Conservation (phyloP, 2,329 filamentous ascomycete species). For the Diaporthe sp. region DNA sequence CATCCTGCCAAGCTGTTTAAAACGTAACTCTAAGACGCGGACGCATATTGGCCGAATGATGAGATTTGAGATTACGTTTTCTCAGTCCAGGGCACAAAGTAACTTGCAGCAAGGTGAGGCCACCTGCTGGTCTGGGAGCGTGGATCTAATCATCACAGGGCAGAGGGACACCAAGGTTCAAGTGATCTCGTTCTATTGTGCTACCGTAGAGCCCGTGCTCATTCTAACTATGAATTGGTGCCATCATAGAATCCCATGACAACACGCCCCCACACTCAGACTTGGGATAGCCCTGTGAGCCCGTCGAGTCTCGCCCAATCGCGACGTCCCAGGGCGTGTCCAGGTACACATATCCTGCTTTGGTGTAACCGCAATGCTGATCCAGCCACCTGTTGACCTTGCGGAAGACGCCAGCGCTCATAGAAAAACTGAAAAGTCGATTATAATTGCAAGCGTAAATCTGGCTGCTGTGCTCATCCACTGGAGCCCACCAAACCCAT, state of each 20-base stretch:
- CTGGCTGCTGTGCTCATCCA: background rate
- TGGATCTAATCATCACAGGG: background rate
- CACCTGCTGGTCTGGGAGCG: background rate
- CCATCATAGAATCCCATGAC: background rate
- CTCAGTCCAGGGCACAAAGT: background rate
- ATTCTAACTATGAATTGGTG: background rate
- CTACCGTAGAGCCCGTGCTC: background rate
- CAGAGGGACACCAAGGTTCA: background rate
- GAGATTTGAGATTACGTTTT: background rate
- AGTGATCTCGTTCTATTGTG: background rate
- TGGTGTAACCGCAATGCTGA: background rate
- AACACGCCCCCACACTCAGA: background rate
- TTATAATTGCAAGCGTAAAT: background rate
- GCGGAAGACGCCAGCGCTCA: background rate
- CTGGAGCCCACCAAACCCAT: background rate
- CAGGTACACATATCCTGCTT: background rate
- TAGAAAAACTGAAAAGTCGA: background rate
- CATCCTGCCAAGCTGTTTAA: slow-evolving; percentile 19
- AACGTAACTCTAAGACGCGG: slow-evolving; percentile 10
- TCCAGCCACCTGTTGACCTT: background rate
- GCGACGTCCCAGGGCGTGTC: background rate
- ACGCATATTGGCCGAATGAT: slow-evolving; percentile 16
- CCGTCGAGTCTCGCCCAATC: background rate
- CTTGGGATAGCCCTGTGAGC: background rate
- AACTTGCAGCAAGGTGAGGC: background rate